Evolutionary conservation across 331 rosid species (phyloP), one percentile per base, ranked within the genome.

Genomic region (Quercus lobata): DNA sequence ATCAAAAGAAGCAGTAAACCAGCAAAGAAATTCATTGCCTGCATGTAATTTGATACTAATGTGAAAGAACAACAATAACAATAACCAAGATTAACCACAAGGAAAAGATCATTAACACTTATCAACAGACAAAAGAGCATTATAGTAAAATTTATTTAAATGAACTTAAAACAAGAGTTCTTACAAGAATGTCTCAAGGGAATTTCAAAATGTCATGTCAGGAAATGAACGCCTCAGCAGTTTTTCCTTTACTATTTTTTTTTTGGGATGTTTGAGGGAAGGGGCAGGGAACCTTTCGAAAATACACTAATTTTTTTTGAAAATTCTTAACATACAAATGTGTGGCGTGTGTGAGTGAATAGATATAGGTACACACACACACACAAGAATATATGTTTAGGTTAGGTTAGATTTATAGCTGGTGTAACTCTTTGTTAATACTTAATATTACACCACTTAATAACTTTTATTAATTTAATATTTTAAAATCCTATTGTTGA

Each of bases 1-100:
- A 95, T 93, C 83, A 93, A 85, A 74, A 95, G 96, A 83, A 95
- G 85, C 78, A 95, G 83, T 69, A 91, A 65, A 72, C 97, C 97
- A 75, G 97, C 98, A 89, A 95, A 95, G 89, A 95, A 95, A 85
- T 95, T 95, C 97, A 91, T 93, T 78, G 93, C 99, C 98, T 93
- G 97, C 89, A 82, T 53, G 78, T 79, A 78, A 86, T 79, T 69
- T 69, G 76, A 52, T 63, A 76, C 78, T 49, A 35, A 78, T 35
- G 77, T 70, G 7, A 62, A 62, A 58, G 34, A 58, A 44, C 19
- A 75, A 80, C 22, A 35, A 35, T n/a, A 41, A 75, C 76, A 73
- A 63, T 49, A 80, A 78, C 21, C 73, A 79, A 46, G 41, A 62
- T 16, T 24, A 57, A 68, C 69, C 19, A 27, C 41, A 27, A 24